Conservation (phyloP, 2,329 filamentous ascomycete species). For the Neofusicoccum ribis region DNA sequence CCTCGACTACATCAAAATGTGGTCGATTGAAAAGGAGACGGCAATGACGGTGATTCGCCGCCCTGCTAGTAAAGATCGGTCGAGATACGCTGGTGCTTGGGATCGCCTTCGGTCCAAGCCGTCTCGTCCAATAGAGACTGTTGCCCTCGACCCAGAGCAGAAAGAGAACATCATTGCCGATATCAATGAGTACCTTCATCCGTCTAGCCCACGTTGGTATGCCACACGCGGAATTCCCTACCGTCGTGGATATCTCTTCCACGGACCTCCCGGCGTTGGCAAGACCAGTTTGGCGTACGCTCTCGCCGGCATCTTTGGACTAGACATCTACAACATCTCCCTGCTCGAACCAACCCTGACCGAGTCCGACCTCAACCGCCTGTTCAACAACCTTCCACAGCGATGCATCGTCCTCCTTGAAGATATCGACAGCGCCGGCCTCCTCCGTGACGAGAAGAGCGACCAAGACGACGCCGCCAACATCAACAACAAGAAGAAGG, state of each 20-base stretch:
- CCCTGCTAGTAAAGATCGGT: slow-evolving; percentile 44
- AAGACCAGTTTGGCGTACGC: slow-evolving; percentile 55
- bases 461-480: slow-evolving; percentile 26
- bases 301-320: slow-evolving; percentile 49
- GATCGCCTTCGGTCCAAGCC: slow-evolving; percentile 54
- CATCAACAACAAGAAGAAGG: slow-evolving; percentile 15
- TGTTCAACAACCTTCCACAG: slow-evolving; percentile 46
- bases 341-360: slow-evolving; percentile 69
- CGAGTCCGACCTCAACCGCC: slow-evolving; percentile 59
- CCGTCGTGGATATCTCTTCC: slow-evolving; percentile 75
- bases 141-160: slow-evolving; percentile 68
- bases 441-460: slow-evolving; percentile 38
- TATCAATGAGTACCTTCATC: slow-evolving; percentile 76
- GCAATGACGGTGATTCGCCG: slow-evolving; percentile 49
- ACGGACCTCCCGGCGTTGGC: slow-evolving; percentile 76
- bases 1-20: slow-evolving; percentile 46
- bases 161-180: slow-evolving; percentile 69
- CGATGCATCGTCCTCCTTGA: slow-evolving; percentile 50
- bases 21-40: slow-evolving; percentile 44
- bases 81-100: slow-evolving; percentile 40
- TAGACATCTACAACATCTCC: slow-evolving; percentile 48
- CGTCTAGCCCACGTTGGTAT: slow-evolving; percentile 76
- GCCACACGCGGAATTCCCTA: slow-evolving; percentile 82
- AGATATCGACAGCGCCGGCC: slow-evolving; percentile 50
- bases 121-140: slow-evolving; percentile 70